These are phyloP conservation scores for Talaromyces borbonicus DNA, from an alignment of 495 filamentous ascomycete species.

Conservation along the genomic window DNA sequence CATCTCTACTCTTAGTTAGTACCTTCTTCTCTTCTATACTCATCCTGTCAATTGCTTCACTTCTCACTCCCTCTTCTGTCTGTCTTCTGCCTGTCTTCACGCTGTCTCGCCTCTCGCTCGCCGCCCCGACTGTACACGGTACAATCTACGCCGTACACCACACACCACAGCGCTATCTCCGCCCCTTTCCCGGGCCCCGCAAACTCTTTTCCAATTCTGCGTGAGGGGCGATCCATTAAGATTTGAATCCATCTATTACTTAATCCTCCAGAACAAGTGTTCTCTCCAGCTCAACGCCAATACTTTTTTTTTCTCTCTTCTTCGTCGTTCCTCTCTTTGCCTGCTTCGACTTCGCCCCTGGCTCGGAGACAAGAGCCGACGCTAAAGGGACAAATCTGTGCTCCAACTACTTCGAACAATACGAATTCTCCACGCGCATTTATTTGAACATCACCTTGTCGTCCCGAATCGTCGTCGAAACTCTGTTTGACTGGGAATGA, in stretches of 20 bases:
- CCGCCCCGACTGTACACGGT: too few species aligned
- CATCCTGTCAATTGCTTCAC: too few species aligned
- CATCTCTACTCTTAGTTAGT: too few species aligned
- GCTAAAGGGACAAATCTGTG: too few species aligned
- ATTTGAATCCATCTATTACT: not conserved
- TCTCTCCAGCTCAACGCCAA: not conserved
- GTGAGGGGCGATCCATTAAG: conserved; percentile 3
- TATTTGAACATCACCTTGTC: not conserved
- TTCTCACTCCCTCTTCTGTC: not conserved
- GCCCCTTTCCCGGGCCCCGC: conserved; percentile 1
- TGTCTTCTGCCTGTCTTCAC: not conserved
- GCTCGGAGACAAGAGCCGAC: conserved; percentile 3
- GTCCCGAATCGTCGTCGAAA: not conserved
- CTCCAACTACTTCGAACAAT: too few species aligned
- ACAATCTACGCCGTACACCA: too few species aligned
- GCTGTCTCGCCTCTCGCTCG: not conserved
- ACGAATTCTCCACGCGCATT: too few species aligned
- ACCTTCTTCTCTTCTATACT: too few species aligned
- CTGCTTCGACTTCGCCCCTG: not conserved
- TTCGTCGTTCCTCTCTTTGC: too few species aligned
- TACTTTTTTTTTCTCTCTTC: not conserved
- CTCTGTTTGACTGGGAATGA: not conserved
- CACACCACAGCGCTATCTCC: not conserved
- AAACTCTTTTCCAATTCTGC: not conserved
- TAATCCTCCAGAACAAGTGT: conserved; percentile 2